Evolutionary conservation across 2,329 filamentous ascomycete genomes (phyloP).

Genomic region (Botryotinia convoluta): DNA sequence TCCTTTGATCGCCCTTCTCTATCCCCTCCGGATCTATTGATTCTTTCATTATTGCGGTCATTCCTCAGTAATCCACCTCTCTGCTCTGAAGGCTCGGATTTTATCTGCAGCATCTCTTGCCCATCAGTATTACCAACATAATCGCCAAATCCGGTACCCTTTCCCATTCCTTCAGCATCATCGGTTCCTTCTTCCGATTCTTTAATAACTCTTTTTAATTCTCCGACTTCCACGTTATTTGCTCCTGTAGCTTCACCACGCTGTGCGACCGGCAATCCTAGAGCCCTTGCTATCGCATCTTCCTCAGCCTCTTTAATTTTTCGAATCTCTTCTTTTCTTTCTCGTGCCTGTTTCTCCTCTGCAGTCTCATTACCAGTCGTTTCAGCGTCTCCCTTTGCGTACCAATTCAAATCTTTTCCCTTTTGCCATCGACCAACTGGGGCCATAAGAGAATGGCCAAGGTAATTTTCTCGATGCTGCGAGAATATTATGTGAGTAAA

Average conservation of each 20-base stretch:
- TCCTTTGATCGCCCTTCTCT: slow-evolving; percentile 29
- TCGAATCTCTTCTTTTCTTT: slow-evolving; percentile 73
- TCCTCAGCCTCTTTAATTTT: slow-evolving; percentile 88
- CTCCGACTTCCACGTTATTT: slow-evolving; percentile 67
- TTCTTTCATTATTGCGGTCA: slow-evolving; percentile 22
- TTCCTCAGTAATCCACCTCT: slow-evolving; percentile 28
- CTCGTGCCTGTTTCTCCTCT: slow-evolving; percentile 56
- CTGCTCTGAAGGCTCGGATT: slow-evolving; percentile 19
- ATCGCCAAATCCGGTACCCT: slow-evolving; percentile 35
- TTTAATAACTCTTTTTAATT: slow-evolving; percentile 54
- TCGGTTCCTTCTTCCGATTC: slow-evolving; percentile 44
- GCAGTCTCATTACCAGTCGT: slow-evolving; percentile 55
- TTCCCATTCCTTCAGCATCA: slow-evolving; percentile 35
- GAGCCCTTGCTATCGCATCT: slow-evolving; percentile 78
- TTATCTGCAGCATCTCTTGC: slow-evolving; percentile 23
- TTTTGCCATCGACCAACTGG: slow-evolving; percentile 74
- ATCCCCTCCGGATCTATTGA: slow-evolving; percentile 35
- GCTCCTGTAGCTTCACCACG: slow-evolving; percentile 52
- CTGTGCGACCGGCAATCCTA: slow-evolving; percentile 72
- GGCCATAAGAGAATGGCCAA: slow-evolving; percentile 72
- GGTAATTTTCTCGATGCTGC: slow-evolving; percentile 78
- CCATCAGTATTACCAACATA: slow-evolving; percentile 35
- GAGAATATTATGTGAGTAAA: background rate
- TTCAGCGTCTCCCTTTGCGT: slow-evolving; percentile 55
- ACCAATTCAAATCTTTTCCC: slow-evolving; percentile 61